Base-by-base conservation (phyloP, 2,329 filamentous ascomycete species). In the Aspergillus eucalypticola region DNA sequence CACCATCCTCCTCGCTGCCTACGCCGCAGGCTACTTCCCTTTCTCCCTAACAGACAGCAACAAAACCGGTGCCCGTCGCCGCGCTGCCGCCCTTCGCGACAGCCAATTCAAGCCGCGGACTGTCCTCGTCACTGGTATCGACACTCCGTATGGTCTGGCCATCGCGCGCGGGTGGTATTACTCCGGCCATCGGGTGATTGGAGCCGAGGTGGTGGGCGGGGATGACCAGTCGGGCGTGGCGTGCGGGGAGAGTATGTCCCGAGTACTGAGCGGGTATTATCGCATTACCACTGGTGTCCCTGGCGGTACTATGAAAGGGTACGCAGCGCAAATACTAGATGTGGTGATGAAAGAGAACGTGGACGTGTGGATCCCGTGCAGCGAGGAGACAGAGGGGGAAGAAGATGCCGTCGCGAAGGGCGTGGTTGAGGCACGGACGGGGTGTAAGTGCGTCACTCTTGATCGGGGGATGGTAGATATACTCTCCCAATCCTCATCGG, bases 321-420 rank as follows among this genome's bases (percentile, higher is more conserved):
- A 92, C 67, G 79, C 84, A 13, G 74, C 81, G 13, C 76, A 78
- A 0, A 72, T 92, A 3, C 71, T 90, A 1, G 75, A 84, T 8
- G 81, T 92, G 25, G 80, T 91, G 42, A 70, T 79, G 5, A 71
- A 76, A 0, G 88, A 92, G 63, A 78, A 81, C 0, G 82, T 90
- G 4, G 84, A 91, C 58, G 74, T 92, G 3, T 93, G 90, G 89
- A 84, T 92, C 3, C 87, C 86, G 19, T 91, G 89, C 67, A 91
- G 89, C 0, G 87, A 86, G n/a, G 86, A 89, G 8, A 35, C 11
- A 1, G 32, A 35, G 6, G 81, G 83, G 1, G 85, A 84, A 0
- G 86, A 90, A 67, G 90, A 92, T 70, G 89, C 86, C 0, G 73
- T 83, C 38, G 88, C 87, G 1, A 87, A 86, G 63, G 83, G 89